Evolutionary conservation across 208 protist species (phyloP), one percentile per base, ranked within the genome.

Genomic region (Plasmodiophora brassicae): DNA sequence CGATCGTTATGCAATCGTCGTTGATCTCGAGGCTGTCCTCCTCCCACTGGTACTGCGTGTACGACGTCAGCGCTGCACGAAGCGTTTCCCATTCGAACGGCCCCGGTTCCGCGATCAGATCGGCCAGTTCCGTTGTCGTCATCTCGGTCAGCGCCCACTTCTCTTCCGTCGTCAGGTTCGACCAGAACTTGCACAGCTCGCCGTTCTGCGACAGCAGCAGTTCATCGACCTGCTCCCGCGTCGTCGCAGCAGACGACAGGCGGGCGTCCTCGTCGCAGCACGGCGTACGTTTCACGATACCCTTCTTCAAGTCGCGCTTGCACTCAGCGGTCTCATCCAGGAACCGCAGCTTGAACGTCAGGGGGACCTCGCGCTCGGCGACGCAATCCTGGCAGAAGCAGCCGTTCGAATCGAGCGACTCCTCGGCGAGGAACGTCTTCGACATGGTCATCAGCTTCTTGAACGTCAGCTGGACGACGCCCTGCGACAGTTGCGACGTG

Each of bases 391-490:
- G 87, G 72, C 87, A 89, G 45, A 89, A 89, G 45, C 87, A 89
- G 5, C 87, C 57, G 60, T 35, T 87, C 41, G 87, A 14, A 1
- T 87, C 14, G 45, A 85, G 22, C 1, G 41, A 36, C 41, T 89
- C 87, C 1, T 89, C 87, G 38, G 28, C n/a, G 25, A 89, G 87
- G 39, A 87, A 89, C 8, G 87, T 53, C 71, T 89, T 89, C 1
- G 87, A 89, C 87, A 89, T 89, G 57, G 87, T 89, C 10, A 89
- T 89, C 10, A 89, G 60, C 60, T 89, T 89, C 60, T 89, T 89
- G 57, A 89, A 89, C 0, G 87, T 89, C 65, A 89, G 57, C 60
- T 89, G 87, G 36, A 89, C 65, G 10, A 44, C 32, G 10, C 41
- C 32, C n/a, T 78, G 65, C 5, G 65, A 44, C 14, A 78, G 65